These are phyloP conservation scores for Pestalotiopsis sp. DNA, from an alignment of 2,329 filamentous ascomycete genomes.

Conservation along the genomic window DNA sequence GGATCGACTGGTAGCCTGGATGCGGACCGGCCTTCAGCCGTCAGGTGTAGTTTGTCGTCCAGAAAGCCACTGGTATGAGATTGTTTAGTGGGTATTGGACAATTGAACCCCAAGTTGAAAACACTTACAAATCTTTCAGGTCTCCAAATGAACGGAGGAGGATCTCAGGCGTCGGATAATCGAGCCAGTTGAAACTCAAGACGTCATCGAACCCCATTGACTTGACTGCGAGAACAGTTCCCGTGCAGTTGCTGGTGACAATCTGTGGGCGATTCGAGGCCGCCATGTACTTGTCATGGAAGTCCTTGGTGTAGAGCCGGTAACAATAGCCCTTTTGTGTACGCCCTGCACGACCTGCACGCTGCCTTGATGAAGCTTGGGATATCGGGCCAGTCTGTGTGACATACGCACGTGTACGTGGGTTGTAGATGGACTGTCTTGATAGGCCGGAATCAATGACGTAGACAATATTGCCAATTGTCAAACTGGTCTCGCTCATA, in stretches of 20 bases:
- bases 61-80: not conserved
- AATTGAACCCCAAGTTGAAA: not conserved
- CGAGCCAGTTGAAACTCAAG: not conserved
- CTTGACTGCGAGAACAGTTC: not conserved
- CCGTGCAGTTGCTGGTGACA: not conserved
- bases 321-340: not conserved
- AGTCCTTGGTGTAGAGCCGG: not conserved
- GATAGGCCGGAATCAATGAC: slow-evolving; percentile 49
- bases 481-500: slow-evolving; percentile 26
- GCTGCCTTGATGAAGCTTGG: not conserved
- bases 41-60: not conserved
- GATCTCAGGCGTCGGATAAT: not conserved
- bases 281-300: not conserved
- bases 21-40: not conserved
- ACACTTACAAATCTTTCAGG: not conserved
- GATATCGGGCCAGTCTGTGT: not conserved
- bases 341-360: not conserved
- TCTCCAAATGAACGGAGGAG: not conserved
- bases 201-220: not conserved
- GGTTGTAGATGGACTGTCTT: slow-evolving; percentile 41
- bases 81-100: not conserved
- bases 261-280: not conserved
- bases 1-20: not conserved
- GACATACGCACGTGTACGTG: slow-evolving; percentile 34
- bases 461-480: slow-evolving; percentile 52